Evolutionary conservation across 148 eudicot genomes (phyloP).

Genomic region (Rhododendron ferrugineum): DNA sequence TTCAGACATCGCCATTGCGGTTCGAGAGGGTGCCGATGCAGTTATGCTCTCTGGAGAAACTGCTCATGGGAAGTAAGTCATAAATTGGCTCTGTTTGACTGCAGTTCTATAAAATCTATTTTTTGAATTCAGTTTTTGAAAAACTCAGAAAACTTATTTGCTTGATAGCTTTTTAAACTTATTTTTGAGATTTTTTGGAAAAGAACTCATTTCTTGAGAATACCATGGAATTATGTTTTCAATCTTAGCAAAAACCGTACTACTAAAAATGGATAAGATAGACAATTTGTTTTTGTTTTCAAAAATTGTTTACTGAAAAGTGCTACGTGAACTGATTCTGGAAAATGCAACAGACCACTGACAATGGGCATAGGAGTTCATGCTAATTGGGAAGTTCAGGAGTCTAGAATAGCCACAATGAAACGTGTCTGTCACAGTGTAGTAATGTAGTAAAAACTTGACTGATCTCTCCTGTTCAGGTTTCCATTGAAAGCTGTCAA

Average conservation of each 20-base stretch:
- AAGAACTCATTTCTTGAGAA: neutral
- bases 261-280: neutral
- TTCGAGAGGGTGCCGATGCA: conserved; percentile 96
- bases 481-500: conserved; percentile 96
- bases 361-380: neutral
- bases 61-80: conserved; percentile 94
- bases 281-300: neutral
- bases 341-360: neutral
- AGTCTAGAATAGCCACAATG: neutral
- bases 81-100: neutral
- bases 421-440: neutral
- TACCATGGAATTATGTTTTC: neutral
- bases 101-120: neutral
- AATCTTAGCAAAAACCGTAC: neutral
- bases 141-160: neutral
- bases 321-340: neutral
- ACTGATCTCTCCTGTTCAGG: conserved; percentile 35
- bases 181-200: neutral
- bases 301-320: neutral
- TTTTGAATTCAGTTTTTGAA: neutral
- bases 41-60: conserved; percentile 99
- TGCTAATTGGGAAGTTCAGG: neutral
- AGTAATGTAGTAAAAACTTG: neutral
- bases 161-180: neutral
- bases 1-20: conserved; percentile 97